Base-by-base conservation (phyloP, 192 early-diverging fungal species). In the Diversispora epigaea region DNA sequence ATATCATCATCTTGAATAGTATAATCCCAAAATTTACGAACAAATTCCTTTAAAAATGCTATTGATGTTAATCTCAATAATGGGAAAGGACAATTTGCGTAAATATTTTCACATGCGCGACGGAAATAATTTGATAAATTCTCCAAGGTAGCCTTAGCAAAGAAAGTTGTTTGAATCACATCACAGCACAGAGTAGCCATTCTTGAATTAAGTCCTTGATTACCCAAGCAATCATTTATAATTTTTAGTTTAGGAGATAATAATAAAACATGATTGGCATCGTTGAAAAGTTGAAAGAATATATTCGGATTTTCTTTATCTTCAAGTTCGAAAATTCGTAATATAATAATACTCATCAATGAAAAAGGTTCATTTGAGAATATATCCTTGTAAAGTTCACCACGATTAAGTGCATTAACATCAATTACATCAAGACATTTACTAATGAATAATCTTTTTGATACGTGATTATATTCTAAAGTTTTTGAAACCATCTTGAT, bases 1-100 rank as follows among this genome's bases (percentile, higher is more conserved):
- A 21, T 58, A 9, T 6, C 19, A 17, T 68, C 39, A 19, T 71
- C 68, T 44, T 44, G 55, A 56, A 32, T 14, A 47, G 40, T 45
- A 25, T 4, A 22, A 8, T 71, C 49, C 58, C 76, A 50, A 17
- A 77, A 55, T 52, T 47, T n/a, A 39, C 55, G 70, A 39, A 77
- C 49, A 63, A 77, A 71, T 71, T 77, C 54, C 52, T 77, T 77
- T 32, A 77, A 15, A 14, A 62, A 47, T 15, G 76, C 68, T 15
- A 77, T 63, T 54, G 68, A 19, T 21, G 21, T 40, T 22, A 77
- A 60, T 46, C 12, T 50, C 15, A 72, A 69, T 15, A 77, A 72
- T 22, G 39, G 6, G 71, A 32, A 32, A 32, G 0, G 25, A 32
- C 25, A 32, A 32, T 32, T 32, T 32, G 0, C 25, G 25, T 32